Evolutionary conservation across 2,329 filamentous ascomycete species (phyloP).

Genomic region (Aureobasidium vineae): DNA sequence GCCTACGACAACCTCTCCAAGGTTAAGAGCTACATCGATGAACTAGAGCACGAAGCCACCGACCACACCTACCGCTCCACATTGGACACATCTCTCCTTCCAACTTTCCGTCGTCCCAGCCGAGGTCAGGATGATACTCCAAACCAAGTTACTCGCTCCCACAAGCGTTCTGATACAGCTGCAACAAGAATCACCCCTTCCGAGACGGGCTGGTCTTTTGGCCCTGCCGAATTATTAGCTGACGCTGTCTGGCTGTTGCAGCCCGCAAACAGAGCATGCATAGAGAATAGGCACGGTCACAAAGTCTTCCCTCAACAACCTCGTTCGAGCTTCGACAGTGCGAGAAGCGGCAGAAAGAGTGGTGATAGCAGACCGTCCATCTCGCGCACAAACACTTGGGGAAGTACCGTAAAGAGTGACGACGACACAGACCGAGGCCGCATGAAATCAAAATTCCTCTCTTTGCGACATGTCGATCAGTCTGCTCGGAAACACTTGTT

Average conservation of each 20-base stretch:
- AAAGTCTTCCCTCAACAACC: conserved; percentile 60
- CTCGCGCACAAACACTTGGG: conserved; percentile 20
- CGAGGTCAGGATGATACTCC: conserved; percentile 32
- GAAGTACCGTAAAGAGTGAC: conserved; percentile 17
- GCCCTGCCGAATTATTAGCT: conserved; percentile 81
- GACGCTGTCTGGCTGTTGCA: conserved; percentile 91
- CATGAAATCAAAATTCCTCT: conserved; percentile 29
- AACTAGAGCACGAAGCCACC: conserved; percentile 54
- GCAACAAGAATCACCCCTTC: conserved; percentile 65
- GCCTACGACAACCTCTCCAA: conserved; percentile 72
- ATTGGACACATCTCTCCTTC: conserved; percentile 36
- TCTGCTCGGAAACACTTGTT: conserved; percentile 25
- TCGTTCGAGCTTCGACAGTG: conserved; percentile 31
- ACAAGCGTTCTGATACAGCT: conserved; percentile 43
- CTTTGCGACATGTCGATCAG: conserved; percentile 27
- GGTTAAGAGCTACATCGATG: conserved; percentile 75
- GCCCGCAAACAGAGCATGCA: conserved; percentile 71
- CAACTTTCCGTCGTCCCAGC: conserved; percentile 29
- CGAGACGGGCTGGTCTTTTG: conserved; percentile 79
- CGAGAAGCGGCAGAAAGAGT: conserved; percentile 8
- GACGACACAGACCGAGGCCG: conserved; percentile 22
- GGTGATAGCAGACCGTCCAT: conserved; percentile 8
- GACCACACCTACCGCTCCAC: conserved; percentile 41
- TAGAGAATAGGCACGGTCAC: conserved; percentile 75
- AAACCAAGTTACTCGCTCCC: conserved; percentile 28